phyloP scores from a whole-genome alignment of 2,329 filamentous ascomycete genomes.

The Diatrype stigma region DNA sequence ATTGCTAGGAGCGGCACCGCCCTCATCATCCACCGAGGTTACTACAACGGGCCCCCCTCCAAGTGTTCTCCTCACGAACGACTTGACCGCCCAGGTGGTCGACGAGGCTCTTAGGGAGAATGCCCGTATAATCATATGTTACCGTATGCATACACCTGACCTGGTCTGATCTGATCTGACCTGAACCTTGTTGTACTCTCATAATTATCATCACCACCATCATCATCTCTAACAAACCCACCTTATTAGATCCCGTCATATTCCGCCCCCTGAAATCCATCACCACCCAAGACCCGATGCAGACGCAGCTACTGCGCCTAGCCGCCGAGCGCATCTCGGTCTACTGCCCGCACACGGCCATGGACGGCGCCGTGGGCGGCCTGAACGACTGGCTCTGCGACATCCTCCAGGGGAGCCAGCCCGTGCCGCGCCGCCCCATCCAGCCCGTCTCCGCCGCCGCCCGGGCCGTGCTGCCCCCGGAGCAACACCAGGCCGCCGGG shows the following conservation, averaged over 20 bases:
- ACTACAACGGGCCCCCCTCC: not conserved
- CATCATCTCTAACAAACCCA: no score
- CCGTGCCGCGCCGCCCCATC: slow-evolving; percentile 37
- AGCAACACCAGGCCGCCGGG: slow-evolving; percentile 43
- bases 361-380: slow-evolving; percentile 80
- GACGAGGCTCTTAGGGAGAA: slow-evolving; percentile 79
- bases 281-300: slow-evolving; percentile 79
- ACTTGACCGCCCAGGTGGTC: slow-evolving; percentile 83
- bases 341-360: slow-evolving; percentile 92
- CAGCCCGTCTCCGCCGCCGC: slow-evolving; percentile 37
- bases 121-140: slow-evolving; percentile 79
- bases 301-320: slow-evolving; percentile 76
- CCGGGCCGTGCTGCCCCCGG: slow-evolving; percentile 37
- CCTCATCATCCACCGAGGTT: slow-evolving; percentile 52
- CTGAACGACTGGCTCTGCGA: slow-evolving; percentile 94
- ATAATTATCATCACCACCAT: no score
- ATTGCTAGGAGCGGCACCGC: slow-evolving; percentile 48
- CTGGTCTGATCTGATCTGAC: slow-evolving; percentile 2
- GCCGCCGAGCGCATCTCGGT: slow-evolving; percentile 87
- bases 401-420: slow-evolving; percentile 57
- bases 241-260: slow-evolving; percentile 96
- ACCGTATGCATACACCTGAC: slow-evolving; percentile 55
- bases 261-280: slow-evolving; percentile 89
- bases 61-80: slow-evolving; percentile 65
- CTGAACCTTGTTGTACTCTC: no score